Conservation (phyloP, 768 basidiomycete genomes). For the Lactifluus rugatus region DNA sequence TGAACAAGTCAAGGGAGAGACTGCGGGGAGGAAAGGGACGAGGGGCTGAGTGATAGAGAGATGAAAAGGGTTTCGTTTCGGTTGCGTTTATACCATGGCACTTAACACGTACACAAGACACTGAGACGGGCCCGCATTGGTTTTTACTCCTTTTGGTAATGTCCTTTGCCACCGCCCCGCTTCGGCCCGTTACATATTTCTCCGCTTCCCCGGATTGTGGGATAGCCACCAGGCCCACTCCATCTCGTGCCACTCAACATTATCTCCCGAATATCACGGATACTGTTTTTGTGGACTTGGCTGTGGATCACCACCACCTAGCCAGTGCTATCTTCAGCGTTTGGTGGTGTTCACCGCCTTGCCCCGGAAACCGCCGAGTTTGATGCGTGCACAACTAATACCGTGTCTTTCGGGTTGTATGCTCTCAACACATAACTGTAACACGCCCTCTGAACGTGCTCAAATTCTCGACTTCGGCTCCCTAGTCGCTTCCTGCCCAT, state of each 20-base stretch:
- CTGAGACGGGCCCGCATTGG: background rate
- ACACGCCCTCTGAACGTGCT: background rate
- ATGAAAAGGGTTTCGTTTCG: background rate
- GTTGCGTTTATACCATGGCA: background rate
- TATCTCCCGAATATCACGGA: too few relatives aligned
- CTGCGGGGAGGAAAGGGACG: background rate
- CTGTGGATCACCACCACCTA: background rate
- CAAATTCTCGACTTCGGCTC: background rate
- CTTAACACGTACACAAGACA: background rate
- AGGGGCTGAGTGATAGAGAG: background rate
- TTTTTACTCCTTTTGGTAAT: background rate
- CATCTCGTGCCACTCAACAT: too few relatives aligned
- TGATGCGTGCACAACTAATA: background rate
- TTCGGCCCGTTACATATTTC: background rate
- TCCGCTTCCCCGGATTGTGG: background rate
- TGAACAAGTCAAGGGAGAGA: background rate
- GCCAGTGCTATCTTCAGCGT: too few relatives aligned
- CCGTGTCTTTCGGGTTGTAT: background rate
- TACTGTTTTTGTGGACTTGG: background rate
- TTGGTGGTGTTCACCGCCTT: background rate
- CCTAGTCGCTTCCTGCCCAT: slow-evolving; percentile 1
- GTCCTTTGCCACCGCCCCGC: background rate
- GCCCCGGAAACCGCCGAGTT: background rate
- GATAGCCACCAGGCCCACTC: background rate
- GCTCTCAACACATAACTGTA: background rate